Evolutionary conservation across 495 filamentous ascomycete genomes (phyloP).

Genomic region (Penicillium mononematosum): DNA sequence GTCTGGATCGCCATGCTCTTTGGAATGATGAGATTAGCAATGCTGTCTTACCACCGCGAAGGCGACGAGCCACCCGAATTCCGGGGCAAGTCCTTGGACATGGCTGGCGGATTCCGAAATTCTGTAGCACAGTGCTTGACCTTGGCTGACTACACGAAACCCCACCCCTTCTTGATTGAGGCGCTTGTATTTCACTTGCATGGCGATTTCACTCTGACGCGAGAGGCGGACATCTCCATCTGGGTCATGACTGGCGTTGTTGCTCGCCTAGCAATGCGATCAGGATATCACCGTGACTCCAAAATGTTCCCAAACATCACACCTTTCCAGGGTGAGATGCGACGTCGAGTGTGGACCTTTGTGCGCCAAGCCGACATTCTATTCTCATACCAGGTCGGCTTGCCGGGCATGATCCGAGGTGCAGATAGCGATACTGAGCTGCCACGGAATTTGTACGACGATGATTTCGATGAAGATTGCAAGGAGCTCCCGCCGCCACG

Average conservation of each 20-base stretch:
- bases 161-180: conserved; percentile 83
- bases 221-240: conserved; percentile 76
- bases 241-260: conserved; percentile 82
- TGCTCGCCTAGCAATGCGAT: conserved; percentile 82
- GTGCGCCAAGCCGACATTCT: conserved; percentile 78
- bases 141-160: conserved; percentile 86
- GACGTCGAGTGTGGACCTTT: conserved; percentile 83
- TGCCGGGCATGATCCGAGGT: conserved; percentile 84
- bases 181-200: conserved; percentile 81
- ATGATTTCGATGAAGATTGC: conserved; percentile 81
- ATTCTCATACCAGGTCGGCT: conserved; percentile 86
- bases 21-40: conserved; percentile 82
- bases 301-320: conserved; percentile 78
- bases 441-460: conserved; percentile 89
- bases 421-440: conserved; percentile 82
- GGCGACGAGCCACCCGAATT: conserved; percentile 91
- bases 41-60: conserved; percentile 86
- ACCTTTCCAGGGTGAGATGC: conserved; percentile 89
- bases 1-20: conserved; percentile 91
- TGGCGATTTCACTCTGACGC: conserved; percentile 73
- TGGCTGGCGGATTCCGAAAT: conserved; percentile 75
- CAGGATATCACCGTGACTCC: conserved; percentile 94
- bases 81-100: conserved; percentile 64
- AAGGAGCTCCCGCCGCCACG: conserved; percentile 73
- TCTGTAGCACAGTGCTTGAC: conserved; percentile 86